Evolutionary conservation across 2,329 filamentous ascomycete species (phyloP).

Genomic region (Epichloe gansuensis): DNA sequence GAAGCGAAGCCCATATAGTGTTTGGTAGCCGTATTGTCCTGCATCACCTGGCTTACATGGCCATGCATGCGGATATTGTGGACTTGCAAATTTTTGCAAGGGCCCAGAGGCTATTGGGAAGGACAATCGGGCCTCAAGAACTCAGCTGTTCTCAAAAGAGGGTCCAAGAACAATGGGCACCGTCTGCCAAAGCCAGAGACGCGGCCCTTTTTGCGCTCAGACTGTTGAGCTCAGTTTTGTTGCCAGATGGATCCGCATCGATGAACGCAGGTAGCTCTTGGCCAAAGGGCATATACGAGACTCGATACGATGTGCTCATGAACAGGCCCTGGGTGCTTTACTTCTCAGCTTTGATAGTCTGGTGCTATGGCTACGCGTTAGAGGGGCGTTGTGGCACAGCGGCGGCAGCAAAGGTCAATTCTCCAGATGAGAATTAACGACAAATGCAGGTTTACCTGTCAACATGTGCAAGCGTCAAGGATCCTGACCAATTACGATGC

Average conservation of each 20-base stretch:
- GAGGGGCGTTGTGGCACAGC: constrained; percentile 58
- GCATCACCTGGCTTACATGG: constrained; percentile 92
- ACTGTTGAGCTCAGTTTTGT: constrained; percentile 73
- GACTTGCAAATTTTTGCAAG: constrained; percentile 94
- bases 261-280: constrained; percentile 27
- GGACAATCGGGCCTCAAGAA: constrained; percentile 72
- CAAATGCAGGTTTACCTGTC: constrained; percentile 73
- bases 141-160: constrained; percentile 65
- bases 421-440: constrained; percentile 50
- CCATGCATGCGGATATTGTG: constrained; percentile 94
- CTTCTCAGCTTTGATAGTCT: constrained; percentile 82
- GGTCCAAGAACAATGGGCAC: constrained; percentile 84
- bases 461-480: constrained; percentile 55
- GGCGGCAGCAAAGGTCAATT: constrained; percentile 33
- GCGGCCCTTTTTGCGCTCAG: constrained; percentile 86
- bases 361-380: constrained; percentile 85
- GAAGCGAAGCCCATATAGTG: constrained; percentile 41
- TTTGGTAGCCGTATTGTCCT: constrained; percentile 83
- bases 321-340: constrained; percentile 95
- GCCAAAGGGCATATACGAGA: constrained; percentile 44
- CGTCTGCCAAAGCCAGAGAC: constrained; percentile 74
- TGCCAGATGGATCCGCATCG: constrained; percentile 33
- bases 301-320: constrained; percentile 76
- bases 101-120: constrained; percentile 70
- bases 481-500: constrained; percentile 46